phyloP scores from a whole-genome alignment of 73 alveolate genomes.

The Stentor roeselii region DNA sequence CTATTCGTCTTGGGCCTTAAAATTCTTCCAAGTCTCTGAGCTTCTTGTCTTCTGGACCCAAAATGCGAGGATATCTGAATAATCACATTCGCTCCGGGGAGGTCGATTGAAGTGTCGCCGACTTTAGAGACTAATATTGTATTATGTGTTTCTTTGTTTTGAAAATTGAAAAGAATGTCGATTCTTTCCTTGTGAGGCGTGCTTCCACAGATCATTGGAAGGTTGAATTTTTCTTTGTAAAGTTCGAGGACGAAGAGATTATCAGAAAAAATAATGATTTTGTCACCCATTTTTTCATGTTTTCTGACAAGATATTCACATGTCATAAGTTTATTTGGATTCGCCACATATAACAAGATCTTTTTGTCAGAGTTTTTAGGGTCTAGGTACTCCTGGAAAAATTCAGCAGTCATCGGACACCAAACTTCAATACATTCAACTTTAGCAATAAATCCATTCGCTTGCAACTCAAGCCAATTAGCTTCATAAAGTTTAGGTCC shows the following conservation, averaged over 20 bases:
- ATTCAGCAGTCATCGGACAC: slow-evolving; percentile 92
- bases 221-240: slow-evolving; percentile 52
- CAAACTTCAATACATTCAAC: slow-evolving; percentile 87
- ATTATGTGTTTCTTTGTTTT: slow-evolving; percentile 57
- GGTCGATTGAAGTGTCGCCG: slow-evolving; percentile 96
- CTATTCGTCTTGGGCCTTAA: slow-evolving; percentile 85
- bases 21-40: slow-evolving; percentile 96
- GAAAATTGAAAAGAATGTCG: slow-evolving; percentile 51
- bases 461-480: slow-evolving; percentile 96
- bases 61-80: slow-evolving; percentile 93
- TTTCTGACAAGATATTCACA: slow-evolving; percentile 64
- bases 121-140: slow-evolving; percentile 84
- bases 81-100: slow-evolving; percentile 95
- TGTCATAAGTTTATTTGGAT: slow-evolving; percentile 84
- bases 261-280: slow-evolving; percentile 92
- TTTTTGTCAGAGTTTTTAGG: slow-evolving; percentile 59
- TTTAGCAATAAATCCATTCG: slow-evolving; percentile 81
- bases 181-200: slow-evolving; percentile 60
- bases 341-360: slow-evolving; percentile 68
- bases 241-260: slow-evolving; percentile 73
- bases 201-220: slow-evolving; percentile 69
- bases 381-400: slow-evolving; percentile 72
- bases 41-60: slow-evolving; percentile 95
- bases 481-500: slow-evolving; percentile 99
- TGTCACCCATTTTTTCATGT: slow-evolving; percentile 86